Evolutionary conservation across 345 rosid genomes (phyloP).

Genomic region (Corchorus capsularis): DNA sequence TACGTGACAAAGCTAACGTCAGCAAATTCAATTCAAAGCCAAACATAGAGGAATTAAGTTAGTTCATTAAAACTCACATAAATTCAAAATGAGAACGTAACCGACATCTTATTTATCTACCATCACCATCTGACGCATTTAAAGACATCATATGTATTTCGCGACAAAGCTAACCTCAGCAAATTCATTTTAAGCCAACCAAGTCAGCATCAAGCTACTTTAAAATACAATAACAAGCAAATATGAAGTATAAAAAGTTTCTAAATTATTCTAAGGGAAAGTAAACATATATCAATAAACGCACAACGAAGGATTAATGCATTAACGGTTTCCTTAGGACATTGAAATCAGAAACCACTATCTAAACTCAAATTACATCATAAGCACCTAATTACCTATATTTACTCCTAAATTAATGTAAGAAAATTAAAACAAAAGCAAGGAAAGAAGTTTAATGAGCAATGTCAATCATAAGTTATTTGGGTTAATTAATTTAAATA

Average conservation of each 20-base stretch:
- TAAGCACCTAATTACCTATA: not conserved
- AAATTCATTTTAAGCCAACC: not conserved
- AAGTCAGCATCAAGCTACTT: not conserved
- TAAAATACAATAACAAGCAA: not conserved
- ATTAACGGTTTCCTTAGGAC: too few relatives aligned
- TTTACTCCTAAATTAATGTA: not conserved
- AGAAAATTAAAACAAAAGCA: not conserved
- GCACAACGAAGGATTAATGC: not conserved
- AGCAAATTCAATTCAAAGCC: not conserved
- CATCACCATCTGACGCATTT: not conserved
- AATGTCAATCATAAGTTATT: not conserved
- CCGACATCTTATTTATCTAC: not conserved
- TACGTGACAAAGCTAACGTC: too few relatives aligned
- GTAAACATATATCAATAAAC: not conserved
- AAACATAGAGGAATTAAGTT: not conserved
- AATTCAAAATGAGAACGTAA: not conserved
- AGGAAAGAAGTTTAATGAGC: not conserved
- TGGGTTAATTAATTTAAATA: not conserved
- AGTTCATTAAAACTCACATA: constrained; percentile 6
- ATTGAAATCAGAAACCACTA: too few relatives aligned
- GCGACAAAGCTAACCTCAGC: too few relatives aligned
- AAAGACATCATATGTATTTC: not conserved
- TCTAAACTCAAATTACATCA: not conserved
- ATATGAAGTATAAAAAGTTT: not conserved
- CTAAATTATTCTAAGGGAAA: not conserved